Base-by-base conservation (phyloP, 2,329 filamentous ascomycete genomes). In the Hypoxylon sp. region DNA sequence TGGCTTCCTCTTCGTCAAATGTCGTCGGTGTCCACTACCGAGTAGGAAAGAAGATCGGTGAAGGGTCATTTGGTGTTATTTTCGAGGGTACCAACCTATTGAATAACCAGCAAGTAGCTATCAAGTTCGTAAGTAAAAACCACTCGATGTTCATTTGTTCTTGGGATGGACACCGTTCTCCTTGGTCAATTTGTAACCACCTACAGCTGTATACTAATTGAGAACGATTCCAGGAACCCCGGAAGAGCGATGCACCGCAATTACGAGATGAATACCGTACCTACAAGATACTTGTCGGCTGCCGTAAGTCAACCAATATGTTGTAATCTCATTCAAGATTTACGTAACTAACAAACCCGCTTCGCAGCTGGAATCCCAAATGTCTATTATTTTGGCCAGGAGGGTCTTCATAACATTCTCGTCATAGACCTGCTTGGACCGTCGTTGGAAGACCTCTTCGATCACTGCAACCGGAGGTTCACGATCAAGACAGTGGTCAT, bases 321-420 rank as follows among this genome's bases (percentile, higher is more conserved):
- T 67, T 65, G 71, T 73, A 55, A 38, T 19, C 55, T 51, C 57
- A 7, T 25, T 2, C 7, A 46, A 57, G 63, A 10, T 25, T 36
- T 65, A 25, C 60, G 41, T 17, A 48, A 41, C 69, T 72, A 62
- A 75, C 75, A 75, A 64, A 75, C 68, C 43, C 25, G 19, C 43
- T 45, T 63, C 51, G 28, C 79, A 98, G 95, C 95, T 77, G 96
- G 96, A 77, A 98, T 99, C 75, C 96, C 96, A 77, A 98, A 98
- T 88, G 96, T 99, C 77, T 98, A 98, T 85, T 99, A 98, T 83
- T 99, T 98, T 75, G 96, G 96, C 69, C 96, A 99, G 80, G 95
- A 98, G 82, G 96, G 95, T 75, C 90, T 98, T 30, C 96, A 99
- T 86, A 98, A 99, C 84, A 98, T 98, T 74, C 90, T 99, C 55